Evolutionary conservation across 1,284 basidiomycete genomes (phyloP).

Genomic region (Phellopilus nigrolimitatus): DNA sequence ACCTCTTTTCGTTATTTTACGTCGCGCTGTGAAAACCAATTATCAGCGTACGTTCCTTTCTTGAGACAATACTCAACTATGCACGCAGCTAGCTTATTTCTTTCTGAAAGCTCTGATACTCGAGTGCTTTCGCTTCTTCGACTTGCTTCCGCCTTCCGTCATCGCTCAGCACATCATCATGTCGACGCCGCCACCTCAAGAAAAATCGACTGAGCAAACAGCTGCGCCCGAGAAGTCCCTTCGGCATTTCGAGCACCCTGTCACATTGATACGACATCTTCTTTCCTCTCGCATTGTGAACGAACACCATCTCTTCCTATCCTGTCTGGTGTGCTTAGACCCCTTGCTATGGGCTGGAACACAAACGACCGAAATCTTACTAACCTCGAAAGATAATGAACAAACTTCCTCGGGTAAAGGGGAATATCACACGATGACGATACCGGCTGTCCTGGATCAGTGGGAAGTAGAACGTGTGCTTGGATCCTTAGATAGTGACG

Average conservation of each 20-base stretch:
- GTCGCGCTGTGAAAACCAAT: constrained; percentile 9
- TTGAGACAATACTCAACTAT: not conserved
- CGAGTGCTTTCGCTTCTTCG: constrained; percentile 48
- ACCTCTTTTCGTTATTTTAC: constrained; percentile 6
- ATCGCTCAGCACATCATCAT: constrained; percentile 30
- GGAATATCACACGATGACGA: constrained; percentile 28
- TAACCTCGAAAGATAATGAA: not conserved
- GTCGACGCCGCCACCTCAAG: constrained; percentile 3
- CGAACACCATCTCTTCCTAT: constrained; percentile 59
- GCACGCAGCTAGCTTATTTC: not conserved
- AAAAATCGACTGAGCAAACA: not conserved
- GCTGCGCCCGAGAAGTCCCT: constrained; percentile 19
- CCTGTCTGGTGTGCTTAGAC: constrained; percentile 54
- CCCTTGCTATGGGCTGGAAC: constrained; percentile 59
- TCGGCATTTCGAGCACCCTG: constrained; percentile 30
- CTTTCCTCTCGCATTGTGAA: constrained; percentile 53
- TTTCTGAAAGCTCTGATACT: constrained; percentile 35
- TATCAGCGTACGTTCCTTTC: constrained; percentile 6
- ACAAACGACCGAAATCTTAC: not conserved
- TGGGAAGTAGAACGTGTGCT: constrained; percentile 69
- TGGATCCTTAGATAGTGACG: constrained; percentile 54
- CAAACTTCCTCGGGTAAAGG: not conserved
- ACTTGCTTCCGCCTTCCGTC: constrained; percentile 26
- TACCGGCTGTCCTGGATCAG: constrained; percentile 51
- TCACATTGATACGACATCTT: constrained; percentile 49